Evolutionary conservation across 2,329 filamentous ascomycete genomes (phyloP).

Genomic region (Alternaria atra): DNA sequence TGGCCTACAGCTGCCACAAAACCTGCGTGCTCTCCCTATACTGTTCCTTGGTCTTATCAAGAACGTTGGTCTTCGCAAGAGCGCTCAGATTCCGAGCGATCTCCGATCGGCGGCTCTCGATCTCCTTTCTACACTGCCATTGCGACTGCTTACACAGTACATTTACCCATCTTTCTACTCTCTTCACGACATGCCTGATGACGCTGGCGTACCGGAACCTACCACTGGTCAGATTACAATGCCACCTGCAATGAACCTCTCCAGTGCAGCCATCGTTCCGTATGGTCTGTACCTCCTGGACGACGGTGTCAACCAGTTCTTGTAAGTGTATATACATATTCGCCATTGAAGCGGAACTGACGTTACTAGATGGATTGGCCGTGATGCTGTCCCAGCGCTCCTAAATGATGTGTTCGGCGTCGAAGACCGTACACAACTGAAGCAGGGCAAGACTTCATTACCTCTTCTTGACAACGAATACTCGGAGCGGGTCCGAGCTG

Average conservation of each 20-base stretch:
- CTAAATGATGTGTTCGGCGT: constrained; percentile 90
- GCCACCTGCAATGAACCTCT: constrained; percentile 84
- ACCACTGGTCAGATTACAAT: constrained; percentile 89
- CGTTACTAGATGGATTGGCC: constrained; percentile 76
- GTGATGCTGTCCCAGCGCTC: constrained; percentile 90
- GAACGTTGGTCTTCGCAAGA: constrained; percentile 70
- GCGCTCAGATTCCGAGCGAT: constrained; percentile 61
- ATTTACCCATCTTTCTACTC: constrained; percentile 64
- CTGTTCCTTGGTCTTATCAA: constrained; percentile 96
- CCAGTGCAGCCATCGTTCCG: constrained; percentile 84
- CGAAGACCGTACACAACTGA: constrained; percentile 81
- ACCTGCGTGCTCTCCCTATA: constrained; percentile 85
- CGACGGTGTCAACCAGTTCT: constrained; percentile 95
- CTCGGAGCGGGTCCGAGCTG: constrained; percentile 82
- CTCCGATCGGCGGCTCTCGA: constrained; percentile 92
- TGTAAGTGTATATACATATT: constrained; percentile 51
- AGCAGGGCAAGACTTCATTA: constrained; percentile 87
- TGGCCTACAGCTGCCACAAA: constrained; percentile 91
- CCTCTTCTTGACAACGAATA: constrained; percentile 95
- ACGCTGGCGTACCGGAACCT: constrained; percentile 83
- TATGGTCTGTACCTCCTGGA: constrained; percentile 97
- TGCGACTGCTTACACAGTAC: constrained; percentile 90
- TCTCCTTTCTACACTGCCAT: constrained; percentile 89
- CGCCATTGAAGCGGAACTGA: constrained; percentile 6
- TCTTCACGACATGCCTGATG: constrained; percentile 85